phyloP scores from a whole-genome alignment of 257 asterid species.

The Capsicum chinense region DNA sequence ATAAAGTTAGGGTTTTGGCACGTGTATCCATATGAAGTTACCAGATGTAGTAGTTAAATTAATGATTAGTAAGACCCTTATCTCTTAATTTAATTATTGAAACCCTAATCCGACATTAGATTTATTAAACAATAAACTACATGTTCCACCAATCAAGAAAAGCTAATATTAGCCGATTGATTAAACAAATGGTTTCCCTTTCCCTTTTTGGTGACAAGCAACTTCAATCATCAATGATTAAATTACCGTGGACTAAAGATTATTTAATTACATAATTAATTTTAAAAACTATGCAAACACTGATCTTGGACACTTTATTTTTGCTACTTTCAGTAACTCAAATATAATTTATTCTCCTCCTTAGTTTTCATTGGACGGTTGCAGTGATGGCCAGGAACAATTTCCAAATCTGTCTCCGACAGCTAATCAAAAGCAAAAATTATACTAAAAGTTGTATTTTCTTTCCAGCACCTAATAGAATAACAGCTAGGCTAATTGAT shows the following conservation, averaged over 20 bases:
- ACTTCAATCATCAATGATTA: constrained; percentile 15
- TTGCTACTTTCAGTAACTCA: background rate
- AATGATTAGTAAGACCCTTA: background rate
- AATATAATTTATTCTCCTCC: background rate
- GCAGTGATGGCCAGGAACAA: constrained; percentile 23
- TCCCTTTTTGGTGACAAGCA: background rate
- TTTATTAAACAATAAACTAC: constrained; percentile 27
- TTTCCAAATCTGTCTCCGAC: constrained; percentile 7
- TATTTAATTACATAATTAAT: background rate
- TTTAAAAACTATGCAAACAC: constrained; percentile 11
- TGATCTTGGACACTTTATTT: constrained; percentile 12
- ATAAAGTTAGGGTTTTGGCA: constrained; percentile 39
- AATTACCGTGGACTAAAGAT: background rate
- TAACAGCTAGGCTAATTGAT: background rate
- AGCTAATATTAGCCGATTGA: background rate
- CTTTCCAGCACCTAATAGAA: background rate
- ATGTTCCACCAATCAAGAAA: constrained; percentile 29
- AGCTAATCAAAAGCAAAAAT: background rate
- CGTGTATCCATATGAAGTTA: constrained; percentile 32
- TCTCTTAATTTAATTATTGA: constrained; percentile 8
- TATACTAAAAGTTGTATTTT: background rate
- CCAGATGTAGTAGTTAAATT: constrained; percentile 25
- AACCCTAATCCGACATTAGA: constrained; percentile 24
- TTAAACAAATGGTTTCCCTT: background rate
- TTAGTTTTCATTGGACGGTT: constrained; percentile 7